Base-by-base conservation (phyloP, 139 green algal species). In the Coelastrella sp. region DNA sequence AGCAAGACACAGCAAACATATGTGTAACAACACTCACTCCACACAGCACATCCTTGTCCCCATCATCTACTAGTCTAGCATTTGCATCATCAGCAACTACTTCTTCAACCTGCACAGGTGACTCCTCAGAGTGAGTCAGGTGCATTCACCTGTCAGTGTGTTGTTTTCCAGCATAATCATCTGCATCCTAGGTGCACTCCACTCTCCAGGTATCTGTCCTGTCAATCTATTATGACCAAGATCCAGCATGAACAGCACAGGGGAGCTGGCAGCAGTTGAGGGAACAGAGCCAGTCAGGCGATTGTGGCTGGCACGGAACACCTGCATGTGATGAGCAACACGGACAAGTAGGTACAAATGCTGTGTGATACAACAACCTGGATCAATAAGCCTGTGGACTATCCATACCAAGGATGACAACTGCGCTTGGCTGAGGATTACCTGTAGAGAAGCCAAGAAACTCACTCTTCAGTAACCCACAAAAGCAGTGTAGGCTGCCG, bases 101-200 rank as follows among this genome's bases (percentile, higher is more conserved):
- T n/a, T n/a, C n/a, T n/a, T n/a, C n/a, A n/a, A n/a, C n/a, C n/a
- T n/a, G n/a, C n/a, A n/a, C n/a, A n/a, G n/a, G n/a, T n/a, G n/a
- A n/a, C n/a, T n/a, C n/a, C n/a, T n/a, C n/a, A n/a, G n/a, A n/a
- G n/a, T n/a, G n/a, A n/a, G n/a, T n/a, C n/a, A n/a, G n/a, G n/a
- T n/a, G n/a, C n/a, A n/a, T 43, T 38, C 48, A 81, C 74, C 74
- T 68, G 74, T 81, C 38, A 81, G 50, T 37, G 32, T 23, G 51
- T 81, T 81, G 37, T 81, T 23, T 23, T 81, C 32, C 34, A 81
- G 51, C 51, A 81, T 37, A 6, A 81, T 32, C 74, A 81, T 81
- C 74, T 81, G 74, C 51, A 81, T 34, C 3, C 51, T 21, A 5
- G 74, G 74, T 64, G 38, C 35, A 2, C 5, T 13, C 74, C 74